Base-by-base conservation (phyloP, 2,329 filamentous ascomycete species). In the Calonectria naviculata region DNA sequence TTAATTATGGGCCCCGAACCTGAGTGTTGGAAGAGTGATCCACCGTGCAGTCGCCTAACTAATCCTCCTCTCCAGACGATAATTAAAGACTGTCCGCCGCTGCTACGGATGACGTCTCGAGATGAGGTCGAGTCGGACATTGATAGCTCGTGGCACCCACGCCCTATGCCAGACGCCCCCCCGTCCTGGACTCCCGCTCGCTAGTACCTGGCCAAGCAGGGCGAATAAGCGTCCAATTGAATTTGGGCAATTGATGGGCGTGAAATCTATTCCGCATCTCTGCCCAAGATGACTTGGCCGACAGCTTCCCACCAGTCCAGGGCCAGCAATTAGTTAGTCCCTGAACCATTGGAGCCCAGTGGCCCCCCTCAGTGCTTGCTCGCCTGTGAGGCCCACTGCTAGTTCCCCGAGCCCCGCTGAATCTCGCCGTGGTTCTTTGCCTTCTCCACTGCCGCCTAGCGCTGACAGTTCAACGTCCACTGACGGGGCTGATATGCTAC, bases 1-100 rank as follows among this genome's bases (percentile, higher is more conserved):
- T 52, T 38, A 58, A 58, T 58, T 58, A 58, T 58, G 52, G 52
- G 26, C 52, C 52, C 52, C 52, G 52, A 36, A 7, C 52, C 52
- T 58, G 29, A 58, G 6, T 58, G 52, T 38, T 36, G 52, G 52
- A 58, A 38, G 34, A 58, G 36, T 58, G 52, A 58, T 58, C 52
- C 52, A 58, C 52, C 34, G 52, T 38, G 52, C 34, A 58, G 52
- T 21, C 31, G n/a, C 13, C n/a, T 24, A 24, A 19, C n/a, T 24
- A 24, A 19, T 38, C 31, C 52, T 58, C 17, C 52, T 34, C 21
- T 58, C 52, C 52, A 58, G 21, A 24, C 31, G 15, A 26, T 36
- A 34, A 38, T 38, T 58, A 58, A 58, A 38, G 34, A 15, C 52
- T 38, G 52, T 28, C 52, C 31, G 52, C 52, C 31, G 17, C 52